Base-by-base conservation (phyloP, 2,329 filamentous ascomycete genomes). In the Diaporthe nobilis region DNA sequence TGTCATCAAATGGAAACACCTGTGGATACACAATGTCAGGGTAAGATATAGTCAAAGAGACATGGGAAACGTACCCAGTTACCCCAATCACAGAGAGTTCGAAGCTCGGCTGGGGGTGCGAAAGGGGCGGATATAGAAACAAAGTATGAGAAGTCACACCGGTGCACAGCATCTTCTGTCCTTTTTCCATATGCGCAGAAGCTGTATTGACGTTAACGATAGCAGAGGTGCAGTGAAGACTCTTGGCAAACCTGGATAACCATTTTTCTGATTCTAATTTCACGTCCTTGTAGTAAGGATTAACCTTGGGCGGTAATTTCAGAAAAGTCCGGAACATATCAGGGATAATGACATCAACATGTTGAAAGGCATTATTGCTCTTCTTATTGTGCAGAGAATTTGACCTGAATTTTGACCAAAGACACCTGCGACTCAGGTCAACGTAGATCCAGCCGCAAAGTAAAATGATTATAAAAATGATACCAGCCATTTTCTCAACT, bases 61-160 rank as follows among this genome's bases (percentile, higher is more conserved):
- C 7, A 17, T 10, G 37, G 12, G 7, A 25, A 25, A 61, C 58
- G 7, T n/a, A 25, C 34, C 58, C 37, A 25, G 22, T 61, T 61
- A 9, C 22, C 37, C 58, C 58, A 42, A 3, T 42, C 58, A 42
- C 37, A 39, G 31, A 61, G 34, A 13, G 58, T 42, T 25, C 37
- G 58, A 25, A 61, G 58, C 58, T 61, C 37, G 31, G 58, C 22
- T 6, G 37, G 58, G 42, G 58, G 15, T 42, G 37, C 58, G n/a
- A 17, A 42, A 42, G 58, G 37, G 22, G n/a, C 58, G n/a, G 22
- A 61, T 42, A 61, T 25, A 25, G 58, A 61, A 39, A 61, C 58
- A 17, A 42, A 61, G n/a, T 61, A 42, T 39, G 58, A 61, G 58
- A 61, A 42, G 37, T 25, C 22, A 61, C 58, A 61, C 22, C 37